Evolutionary conservation across 2,329 filamentous ascomycete genomes (phyloP).

Genomic region (Lasiodiplodia gonubiensis): DNA sequence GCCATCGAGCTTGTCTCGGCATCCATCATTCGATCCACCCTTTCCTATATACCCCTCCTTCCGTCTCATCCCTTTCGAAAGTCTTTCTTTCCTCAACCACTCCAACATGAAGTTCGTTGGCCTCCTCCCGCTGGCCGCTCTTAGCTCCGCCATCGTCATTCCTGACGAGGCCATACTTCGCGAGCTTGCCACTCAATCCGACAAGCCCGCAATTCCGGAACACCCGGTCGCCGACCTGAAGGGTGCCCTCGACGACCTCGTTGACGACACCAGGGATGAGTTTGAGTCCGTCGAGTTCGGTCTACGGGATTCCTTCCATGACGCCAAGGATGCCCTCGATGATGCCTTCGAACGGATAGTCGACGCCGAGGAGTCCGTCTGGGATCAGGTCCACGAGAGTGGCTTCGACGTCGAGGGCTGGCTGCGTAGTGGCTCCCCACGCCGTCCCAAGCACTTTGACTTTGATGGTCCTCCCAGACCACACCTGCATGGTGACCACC

Average conservation of each 20-base stretch:
- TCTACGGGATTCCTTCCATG: constrained; percentile 30
- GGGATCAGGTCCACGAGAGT: constrained; percentile 50
- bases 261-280: constrained; percentile 38
- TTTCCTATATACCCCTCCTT: constrained; percentile 16
- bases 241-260: constrained; percentile 42
- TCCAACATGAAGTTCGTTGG: constrained; percentile 56
- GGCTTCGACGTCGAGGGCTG: constrained; percentile 56
- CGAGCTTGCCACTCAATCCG: constrained; percentile 44
- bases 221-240: constrained; percentile 40
- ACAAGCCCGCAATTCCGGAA: constrained; percentile 9
- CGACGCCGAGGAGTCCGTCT: constrained; percentile 46
- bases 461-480: background rate
- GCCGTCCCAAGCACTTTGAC: constrained; percentile 3
- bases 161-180: constrained; percentile 51
- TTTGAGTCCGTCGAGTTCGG: constrained; percentile 27
- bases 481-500: constrained; percentile 33
- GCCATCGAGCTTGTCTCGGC: constrained; percentile 36
- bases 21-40: constrained; percentile 18
- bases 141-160: constrained; percentile 59
- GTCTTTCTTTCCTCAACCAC: constrained; percentile 31
- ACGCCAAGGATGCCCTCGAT: constrained; percentile 49
- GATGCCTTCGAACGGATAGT: constrained; percentile 49
- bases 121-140: constrained; percentile 56
- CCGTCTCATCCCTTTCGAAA: constrained; percentile 11
- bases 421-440: constrained; percentile 47